Base-by-base conservation (phyloP, 345 rosid genomes). In the Corchorus capsularis region DNA sequence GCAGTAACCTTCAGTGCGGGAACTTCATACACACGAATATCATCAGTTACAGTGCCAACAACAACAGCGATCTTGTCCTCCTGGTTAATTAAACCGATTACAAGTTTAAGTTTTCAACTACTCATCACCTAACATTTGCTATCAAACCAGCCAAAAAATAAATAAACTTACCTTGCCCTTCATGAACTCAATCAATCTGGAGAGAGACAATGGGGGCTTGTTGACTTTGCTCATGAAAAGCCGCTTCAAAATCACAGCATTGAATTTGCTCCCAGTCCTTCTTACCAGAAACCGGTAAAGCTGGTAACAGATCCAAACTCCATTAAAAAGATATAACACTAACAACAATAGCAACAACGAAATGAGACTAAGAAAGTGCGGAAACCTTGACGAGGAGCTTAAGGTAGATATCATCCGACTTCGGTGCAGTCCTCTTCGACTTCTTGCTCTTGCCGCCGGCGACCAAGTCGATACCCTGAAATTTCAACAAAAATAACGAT, bases 11-110 rank as follows among this genome's bases (percentile, higher is more conserved):
- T 95, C 81, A 95, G 35, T 0, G 92, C 82, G 0, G 98, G 99
- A 64, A 93, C 94, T 56, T 93, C 96, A 62, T 90, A 91, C 52
- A 87, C 89, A 75, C 99, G 86, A 52, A 89, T 79, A 74, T 95
- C 99, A 83, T 95, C 97, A 1, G 98, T 95, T 0, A 95, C 83
- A 0, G 97, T 85, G 45, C 98, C 98, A 16, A 90, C 97, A 37
- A 94, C 81, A 35, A 94, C 98, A 8, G 90, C 97, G 83, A 89
- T 87, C 86, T 89, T 91, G 11, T 32, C 87, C 56, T 91, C 99
- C 97, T 95, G 35, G 2, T 46, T 1, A 16, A 77, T 43, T 14
- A 63, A 66, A 1, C 32, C 46, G n/a, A 71, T 11, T 11, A 8
- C 50, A 49, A 6, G 27, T 27, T 27, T 27, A 27, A 3, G 6